Base-by-base conservation (phyloP, 1,284 basidiomycete species). In the Cutaneotrichosporon sp. region DNA sequence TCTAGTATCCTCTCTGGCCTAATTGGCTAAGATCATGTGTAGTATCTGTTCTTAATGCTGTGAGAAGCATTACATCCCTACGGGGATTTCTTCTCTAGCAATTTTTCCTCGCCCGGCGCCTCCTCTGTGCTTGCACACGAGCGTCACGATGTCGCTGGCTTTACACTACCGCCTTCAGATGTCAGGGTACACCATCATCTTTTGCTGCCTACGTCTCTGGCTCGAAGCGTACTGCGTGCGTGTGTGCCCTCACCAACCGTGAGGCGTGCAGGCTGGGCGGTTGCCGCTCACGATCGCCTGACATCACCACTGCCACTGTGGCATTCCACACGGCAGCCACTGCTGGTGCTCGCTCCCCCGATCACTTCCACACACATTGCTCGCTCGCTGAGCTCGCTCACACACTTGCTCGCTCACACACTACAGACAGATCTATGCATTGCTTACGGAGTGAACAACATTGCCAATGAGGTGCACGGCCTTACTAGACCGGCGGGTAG, bases 1-100 rank as follows among this genome's bases (percentile, higher is more conserved):
- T 11, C 1, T 3, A 38, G 14, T 53, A 77, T 76, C 76, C 76
- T 77, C 76, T 77, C 76, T 77, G 73, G 74, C 76, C 76, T 76
- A 75, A 73, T 77, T 77, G 76, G 76, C 76, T 77, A 77, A 76
- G 76, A 77, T 78, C 76, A 76, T 78, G 76, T 78, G 76, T 78
- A 78, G 74, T 78, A 78, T 78, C 76, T 76, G 76, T 78, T 76
- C 74, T 78, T 78, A 72, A 72, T 45, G 65, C 69, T 72, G 68
- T 78, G 66, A 78, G 73, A 75, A 72, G 70, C 65, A 45, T 72
- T 73, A 76, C 62, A 42, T 49, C 53, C 63, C 69, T 73, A 76
- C 71, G 71, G 71, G 64, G 45, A 51, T 59, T 70, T 59, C 64
- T 71, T 75, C 73, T 77, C 66, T 64, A 53, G 58, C 68, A 74